Conservation (phyloP, 345 rosid species). For the Linum trigynum region DNA sequence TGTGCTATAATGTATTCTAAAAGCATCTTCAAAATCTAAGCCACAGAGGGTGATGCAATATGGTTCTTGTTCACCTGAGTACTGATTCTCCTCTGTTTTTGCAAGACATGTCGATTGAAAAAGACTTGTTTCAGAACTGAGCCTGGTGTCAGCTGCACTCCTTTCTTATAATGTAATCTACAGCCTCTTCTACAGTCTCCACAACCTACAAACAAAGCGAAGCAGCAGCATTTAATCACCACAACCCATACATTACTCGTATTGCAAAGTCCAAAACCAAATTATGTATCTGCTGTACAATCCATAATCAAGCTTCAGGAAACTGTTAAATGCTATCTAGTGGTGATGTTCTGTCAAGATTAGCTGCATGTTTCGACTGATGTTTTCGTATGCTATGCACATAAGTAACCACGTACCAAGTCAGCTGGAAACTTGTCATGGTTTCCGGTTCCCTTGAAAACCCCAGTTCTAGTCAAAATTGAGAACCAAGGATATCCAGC, state of each 20-base stretch:
- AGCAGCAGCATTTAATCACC: not conserved
- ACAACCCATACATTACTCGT: not conserved
- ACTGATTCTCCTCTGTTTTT: not conserved
- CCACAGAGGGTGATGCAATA: too few species aligned
- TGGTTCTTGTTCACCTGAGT: too few species aligned
- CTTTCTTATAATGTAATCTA: constrained; percentile 49
- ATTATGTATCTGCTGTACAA: too few species aligned
- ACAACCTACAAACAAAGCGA: constrained; percentile 46
- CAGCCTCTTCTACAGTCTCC: constrained; percentile 68
- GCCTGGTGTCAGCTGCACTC: constrained; percentile 19
- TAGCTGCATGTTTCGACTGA: not conserved
- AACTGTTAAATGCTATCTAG: not conserved
- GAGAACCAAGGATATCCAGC: constrained; percentile 85
- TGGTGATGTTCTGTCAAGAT: not conserved
- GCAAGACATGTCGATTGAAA: not conserved
- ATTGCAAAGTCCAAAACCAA: too few species aligned
- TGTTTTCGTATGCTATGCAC: too few species aligned
- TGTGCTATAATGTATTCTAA: too few species aligned
- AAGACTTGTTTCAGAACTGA: not conserved
- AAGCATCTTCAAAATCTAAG: too few species aligned
- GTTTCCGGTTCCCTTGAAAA: constrained; percentile 64
- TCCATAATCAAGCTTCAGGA: too few species aligned
- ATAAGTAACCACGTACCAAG: constrained; percentile 34
- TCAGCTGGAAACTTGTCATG: constrained; percentile 52
- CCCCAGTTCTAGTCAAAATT: constrained; percentile 79